Evolutionary conservation across 2,329 filamentous ascomycete species (phyloP), one percentile per base, ranked within the genome.

Genomic region (Metarhizium album): DNA sequence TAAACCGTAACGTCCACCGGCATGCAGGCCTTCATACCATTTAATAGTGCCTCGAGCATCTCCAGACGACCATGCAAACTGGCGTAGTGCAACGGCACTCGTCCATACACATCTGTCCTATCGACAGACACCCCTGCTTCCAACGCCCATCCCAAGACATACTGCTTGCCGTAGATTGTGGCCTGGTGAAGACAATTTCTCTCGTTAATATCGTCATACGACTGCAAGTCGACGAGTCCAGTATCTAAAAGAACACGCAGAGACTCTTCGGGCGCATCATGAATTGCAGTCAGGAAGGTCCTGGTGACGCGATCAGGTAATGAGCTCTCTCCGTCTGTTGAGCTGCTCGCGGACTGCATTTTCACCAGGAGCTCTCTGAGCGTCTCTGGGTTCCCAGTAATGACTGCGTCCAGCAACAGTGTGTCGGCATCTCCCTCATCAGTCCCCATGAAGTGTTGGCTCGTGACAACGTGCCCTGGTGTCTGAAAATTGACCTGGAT

Each of bases 131-230:
- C 89, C 4, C 80, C 82, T 45, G 79, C 82, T 1, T 78, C 72
- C n/a, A 98, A 72, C 3, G 86, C 90, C 56, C 86, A 82, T 47
- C 80, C 73, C 52, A 97, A 73, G 29, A 96, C 86, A 58, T 87
- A 84, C 9, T 79, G 71, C 60, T 90, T 90, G 20, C 90, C 90
- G 54, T 94, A 95, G 48, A 97, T 96, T 1, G 90, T 86, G n/a
- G 93, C 88, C 69, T 97, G 93, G 60, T 98, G 93, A 45, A 98
- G 75, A 62, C 90, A 95, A 61, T 96, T 98, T 40, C 93, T 80
- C 70, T 96, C 91, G 61, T 97, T 98, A 66, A 98, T 97, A 61
- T 96, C 90, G 64, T 98, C 93, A 60, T 95, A 89, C 1, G 90
- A 93, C 61, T 89, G 83, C n/a, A 96, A 78, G 65, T 97, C 86